A percentile compares a stretch with the other conserved stretches of the same genome.
Evolutionary conservation across 169 alveolate genomes (phyloP).

Genomic region (Cryptosporidium ryanae): DNA sequence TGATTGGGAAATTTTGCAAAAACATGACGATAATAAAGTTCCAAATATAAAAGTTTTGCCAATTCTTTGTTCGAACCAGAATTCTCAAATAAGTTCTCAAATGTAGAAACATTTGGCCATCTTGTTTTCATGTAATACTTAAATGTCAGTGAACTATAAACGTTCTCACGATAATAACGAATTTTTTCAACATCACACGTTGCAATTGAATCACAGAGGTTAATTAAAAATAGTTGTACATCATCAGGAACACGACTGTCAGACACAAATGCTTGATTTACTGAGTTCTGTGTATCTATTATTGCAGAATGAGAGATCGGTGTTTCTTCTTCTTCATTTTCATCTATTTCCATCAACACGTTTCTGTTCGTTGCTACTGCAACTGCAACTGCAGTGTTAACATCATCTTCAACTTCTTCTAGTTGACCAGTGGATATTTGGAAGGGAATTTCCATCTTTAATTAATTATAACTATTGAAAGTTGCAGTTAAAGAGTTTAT

Average conservation of each 20-base stretch:
- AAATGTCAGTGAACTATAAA: slow-evolving; percentile 33
- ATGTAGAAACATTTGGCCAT: slow-evolving; percentile 60
- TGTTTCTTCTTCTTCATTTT: slow-evolving; percentile 38
- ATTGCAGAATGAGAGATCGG: slow-evolving; percentile 45
- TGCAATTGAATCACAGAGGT: slow-evolving; percentile 24
- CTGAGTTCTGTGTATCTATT: slow-evolving; percentile 22
- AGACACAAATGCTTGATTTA: slow-evolving; percentile 11
- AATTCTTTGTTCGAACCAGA: slow-evolving; percentile 7
- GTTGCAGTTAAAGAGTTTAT: too few relatives aligned
- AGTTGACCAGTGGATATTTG: slow-evolving; percentile 59
- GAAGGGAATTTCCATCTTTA: slow-evolving; percentile 21
- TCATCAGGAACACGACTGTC: slow-evolving; percentile 55
- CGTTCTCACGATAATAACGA: slow-evolving; percentile 30
- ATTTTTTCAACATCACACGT: slow-evolving; percentile 62
- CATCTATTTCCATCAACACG: slow-evolving; percentile 28
- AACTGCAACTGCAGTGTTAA: slow-evolving; percentile 66
- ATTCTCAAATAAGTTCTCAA: slow-evolving; percentile 31
- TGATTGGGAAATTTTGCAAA: slow-evolving; percentile 69
- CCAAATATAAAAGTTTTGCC: slow-evolving; percentile 25
- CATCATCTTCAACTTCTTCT: slow-evolving; percentile 70
- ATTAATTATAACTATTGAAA: neutral
- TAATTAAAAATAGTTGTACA: slow-evolving; percentile 44
- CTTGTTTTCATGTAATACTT: slow-evolving; percentile 56
- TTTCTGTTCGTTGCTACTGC: slow-evolving; percentile 54
- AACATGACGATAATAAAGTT: slow-evolving; percentile 70